These are phyloP conservation scores for Sabuloglossum arenarium DNA, from an alignment of 495 filamentous ascomycete genomes.

Conservation along the genomic window DNA sequence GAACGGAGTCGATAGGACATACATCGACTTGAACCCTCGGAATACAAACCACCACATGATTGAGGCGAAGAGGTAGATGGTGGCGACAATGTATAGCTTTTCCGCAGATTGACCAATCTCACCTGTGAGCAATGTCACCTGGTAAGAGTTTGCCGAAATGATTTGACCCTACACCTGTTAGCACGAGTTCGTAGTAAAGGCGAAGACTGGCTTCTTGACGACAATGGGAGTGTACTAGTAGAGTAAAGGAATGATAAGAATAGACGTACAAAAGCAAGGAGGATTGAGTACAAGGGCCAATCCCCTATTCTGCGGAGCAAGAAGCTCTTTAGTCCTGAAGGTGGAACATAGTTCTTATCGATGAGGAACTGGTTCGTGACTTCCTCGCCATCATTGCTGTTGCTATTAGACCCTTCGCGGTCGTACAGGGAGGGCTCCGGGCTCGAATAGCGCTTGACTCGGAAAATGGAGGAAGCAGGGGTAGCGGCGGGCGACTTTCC, in stretches of 20 bases:
- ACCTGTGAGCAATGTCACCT: slow-evolving; percentile 43
- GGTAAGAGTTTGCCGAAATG: slow-evolving; percentile 45
- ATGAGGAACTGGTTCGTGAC: slow-evolving; percentile 35
- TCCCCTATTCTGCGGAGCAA: slow-evolving; percentile 24
- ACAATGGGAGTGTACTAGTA: too few species aligned
- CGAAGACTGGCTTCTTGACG: background rate
- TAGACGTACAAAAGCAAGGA: slow-evolving; percentile 22
- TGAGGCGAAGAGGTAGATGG: slow-evolving; percentile 37
- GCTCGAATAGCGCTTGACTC: background rate
- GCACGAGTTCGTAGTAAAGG: background rate
- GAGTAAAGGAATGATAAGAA: too few species aligned
- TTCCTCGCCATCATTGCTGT: background rate
- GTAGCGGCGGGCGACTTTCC: slow-evolving; percentile 4
- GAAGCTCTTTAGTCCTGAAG: slow-evolving; percentile 34
- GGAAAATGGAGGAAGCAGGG: background rate
- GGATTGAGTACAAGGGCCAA: slow-evolving; percentile 55
- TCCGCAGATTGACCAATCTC: slow-evolving; percentile 35
- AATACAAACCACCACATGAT: slow-evolving; percentile 41
- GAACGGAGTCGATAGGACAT: slow-evolving; percentile 35
- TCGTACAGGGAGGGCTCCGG: background rate
- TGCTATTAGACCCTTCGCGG: too few species aligned
- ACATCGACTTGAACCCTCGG: slow-evolving; percentile 32
- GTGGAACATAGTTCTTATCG: slow-evolving; percentile 41
- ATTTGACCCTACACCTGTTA: slow-evolving; percentile 27
- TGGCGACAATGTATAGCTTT: slow-evolving; percentile 41